These are phyloP conservation scores for Paraglomus brasilianum DNA, from an alignment of 192 early-diverging fungal species.

Conservation along the genomic window DNA sequence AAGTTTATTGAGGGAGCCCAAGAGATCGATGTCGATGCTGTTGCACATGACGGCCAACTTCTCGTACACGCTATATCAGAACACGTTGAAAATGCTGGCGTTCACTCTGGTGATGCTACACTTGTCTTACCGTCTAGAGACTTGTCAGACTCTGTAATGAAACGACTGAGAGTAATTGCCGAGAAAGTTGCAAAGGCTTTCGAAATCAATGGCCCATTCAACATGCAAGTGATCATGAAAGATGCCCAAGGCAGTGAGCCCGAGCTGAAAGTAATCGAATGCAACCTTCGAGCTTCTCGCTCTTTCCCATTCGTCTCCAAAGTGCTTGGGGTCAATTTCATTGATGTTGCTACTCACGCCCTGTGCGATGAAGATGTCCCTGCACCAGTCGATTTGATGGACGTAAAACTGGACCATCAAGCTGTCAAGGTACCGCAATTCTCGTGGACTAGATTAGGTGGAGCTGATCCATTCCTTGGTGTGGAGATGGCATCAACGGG, in stretches of 20 bases:
- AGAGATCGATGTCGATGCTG: constrained; percentile 95
- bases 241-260: constrained; percentile 34
- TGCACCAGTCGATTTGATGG: constrained; percentile 53
- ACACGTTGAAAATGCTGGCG: constrained; percentile 96
- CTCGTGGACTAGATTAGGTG: constrained; percentile 91
- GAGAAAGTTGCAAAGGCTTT: constrained; percentile 87
- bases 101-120: constrained; percentile 97
- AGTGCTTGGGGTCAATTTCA: constrained; percentile 87
- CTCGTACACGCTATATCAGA: constrained; percentile 89
- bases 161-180: constrained; percentile 72
- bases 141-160: constrained; percentile 51
- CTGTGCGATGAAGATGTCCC: constrained; percentile 54
- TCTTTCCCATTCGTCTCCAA: constrained; percentile 99
- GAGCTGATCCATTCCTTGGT: constrained; percentile 95
- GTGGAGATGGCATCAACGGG: constrained; percentile 99
- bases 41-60: constrained; percentile 81
- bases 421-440: constrained; percentile 96
- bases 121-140: constrained; percentile 80
- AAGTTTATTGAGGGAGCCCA: constrained; percentile 94
- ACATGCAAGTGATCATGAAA: constrained; percentile 91
- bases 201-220: constrained; percentile 97
- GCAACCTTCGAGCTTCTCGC: constrained; percentile 95
- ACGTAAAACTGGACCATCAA: constrained; percentile 65
- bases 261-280: constrained; percentile 94
- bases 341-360: constrained; percentile 86